Evolutionary conservation across 345 rosid genomes (phyloP).

Genomic region (Melaleuca alternifolia): DNA sequence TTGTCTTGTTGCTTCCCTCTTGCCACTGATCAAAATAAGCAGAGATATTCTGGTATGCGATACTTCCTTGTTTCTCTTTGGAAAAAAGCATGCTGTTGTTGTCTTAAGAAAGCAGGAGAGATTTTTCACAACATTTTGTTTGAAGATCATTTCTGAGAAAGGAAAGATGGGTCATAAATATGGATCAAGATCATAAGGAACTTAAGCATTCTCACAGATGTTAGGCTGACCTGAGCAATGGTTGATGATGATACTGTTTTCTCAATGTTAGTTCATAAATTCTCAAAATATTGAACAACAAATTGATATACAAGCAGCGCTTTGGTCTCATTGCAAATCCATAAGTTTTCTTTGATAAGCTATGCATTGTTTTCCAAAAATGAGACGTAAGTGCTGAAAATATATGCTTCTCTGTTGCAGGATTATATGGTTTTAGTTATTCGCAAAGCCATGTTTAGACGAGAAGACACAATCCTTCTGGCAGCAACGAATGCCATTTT

Average conservation of each 20-base stretch:
- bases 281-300: neutral
- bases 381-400: neutral
- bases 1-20: conserved; percentile 43
- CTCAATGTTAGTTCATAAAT: neutral
- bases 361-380: neutral
- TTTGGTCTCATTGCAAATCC: neutral
- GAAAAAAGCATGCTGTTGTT: neutral
- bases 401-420: conserved; percentile 16
- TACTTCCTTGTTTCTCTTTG: neutral
- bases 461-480: conserved; percentile 64
- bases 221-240: neutral
- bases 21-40: conserved; percentile 62
- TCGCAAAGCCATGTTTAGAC: conserved; percentile 83
- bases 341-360: neutral
- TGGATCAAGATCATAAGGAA: neutral
- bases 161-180: neutral
- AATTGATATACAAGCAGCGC: neutral
- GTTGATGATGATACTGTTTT: neutral
- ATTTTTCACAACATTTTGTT: neutral
- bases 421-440: conserved; percentile 61
- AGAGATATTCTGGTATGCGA: conserved; percentile 54
- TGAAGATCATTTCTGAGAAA: neutral
- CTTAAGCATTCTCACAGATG: neutral
- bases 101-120: neutral
- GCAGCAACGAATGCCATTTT: conserved; percentile 54